Evolutionary conservation across 176 grass and related monocot species (phyloP), one percentile per base, ranked within the genome.

Genomic region (Lolium rigidum): DNA sequence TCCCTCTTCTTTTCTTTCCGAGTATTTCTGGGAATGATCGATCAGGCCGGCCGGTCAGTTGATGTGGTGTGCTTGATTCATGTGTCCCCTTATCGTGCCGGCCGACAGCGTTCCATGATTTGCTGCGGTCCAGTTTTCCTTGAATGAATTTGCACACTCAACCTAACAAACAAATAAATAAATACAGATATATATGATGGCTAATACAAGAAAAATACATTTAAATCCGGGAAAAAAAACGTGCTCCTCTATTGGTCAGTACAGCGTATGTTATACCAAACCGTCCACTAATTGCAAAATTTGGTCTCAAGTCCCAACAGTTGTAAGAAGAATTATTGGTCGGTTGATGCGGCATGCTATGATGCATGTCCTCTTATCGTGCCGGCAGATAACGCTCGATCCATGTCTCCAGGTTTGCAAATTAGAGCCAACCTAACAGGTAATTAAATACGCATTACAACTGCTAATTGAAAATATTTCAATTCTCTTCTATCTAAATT

Each of bases 61-160:
- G 17, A 48, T 59, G 21, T 50, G 54, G 2, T 20, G 17, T 1
- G 86, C 37, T 64, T 41, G 9, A 67, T 83, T 71, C 52, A 10
- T 72, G 18, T 89, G 88, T 86, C 78, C 43, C 88, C 77, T 50
- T 52, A n/a, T 54, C 83, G 39, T 51, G 65, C 70, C 9, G 47
- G 39, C 63, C 78, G 78, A 70, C 83, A 77, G 71, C 6, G 41
- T 51, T 70, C 78, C 83, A 70, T 18, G 79, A 54, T 37, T 54
- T 77, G 63, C 55, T 46, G 72, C 70, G 9, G 48, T 49, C 24
- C 9, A 20, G 14, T 68, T 54, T 16, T 56, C 70, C 4, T 12
- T 58, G 73, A 61, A 51, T 73, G 39, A 6, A 14, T 14, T 20
- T 12, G n/a, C n/a, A 48, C 38, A 51, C 15, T 60, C 4, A 9